Percentiles rank a stretch among this genome's conserved stretches.
phyloP scores from a whole-genome alignment of 2,329 filamentous ascomycete species.

The Hymenoscyphus salicellus region DNA sequence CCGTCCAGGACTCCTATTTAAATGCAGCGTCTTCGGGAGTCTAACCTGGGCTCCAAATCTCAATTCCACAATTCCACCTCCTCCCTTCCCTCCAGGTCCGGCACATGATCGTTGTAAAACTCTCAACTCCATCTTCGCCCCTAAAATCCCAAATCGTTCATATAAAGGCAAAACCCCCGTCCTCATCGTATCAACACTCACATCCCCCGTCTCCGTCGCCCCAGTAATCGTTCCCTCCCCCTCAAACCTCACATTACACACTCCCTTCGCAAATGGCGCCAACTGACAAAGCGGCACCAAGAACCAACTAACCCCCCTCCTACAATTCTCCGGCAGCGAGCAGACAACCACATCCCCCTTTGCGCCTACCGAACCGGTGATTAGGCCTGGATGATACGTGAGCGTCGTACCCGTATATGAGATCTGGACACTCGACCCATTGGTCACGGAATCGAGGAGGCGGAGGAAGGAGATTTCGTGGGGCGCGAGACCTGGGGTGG shows the following conservation, averaged over 20 bases:
- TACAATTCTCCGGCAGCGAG: conserved; percentile 72
- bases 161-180: conserved; percentile 90
- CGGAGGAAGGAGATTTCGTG: conserved; percentile 96
- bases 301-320: conserved; percentile 85
- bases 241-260: conserved; percentile 84
- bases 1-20: conserved; percentile 75
- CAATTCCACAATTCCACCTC: conserved; percentile 89
- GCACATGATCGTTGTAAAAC: conserved; percentile 78
- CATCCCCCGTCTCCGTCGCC: conserved; percentile 77
- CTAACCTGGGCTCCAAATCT: conserved; percentile 91
- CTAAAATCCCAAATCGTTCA: conserved; percentile 79
- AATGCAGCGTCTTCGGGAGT: conserved; percentile 87
- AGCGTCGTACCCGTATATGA: conserved; percentile 94
- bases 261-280: conserved; percentile 87
- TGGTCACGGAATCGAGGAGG: conserved; percentile 89
- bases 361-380: conserved; percentile 80
- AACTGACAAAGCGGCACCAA: conserved; percentile 84
- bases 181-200: conserved; percentile 88
- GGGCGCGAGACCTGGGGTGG: conserved; percentile 81
- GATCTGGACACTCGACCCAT: conserved; percentile 91
- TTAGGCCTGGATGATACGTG: conserved; percentile 86
- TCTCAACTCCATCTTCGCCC: conserved; percentile 77
- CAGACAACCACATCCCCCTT: conserved; percentile 72
- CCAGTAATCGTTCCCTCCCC: conserved; percentile 91
- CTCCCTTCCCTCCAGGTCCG: conserved; percentile 70